These are phyloP conservation scores for Chaetomium globosum DNA, from an alignment of 2,329 filamentous ascomycete genomes.

Conservation along the genomic window DNA sequence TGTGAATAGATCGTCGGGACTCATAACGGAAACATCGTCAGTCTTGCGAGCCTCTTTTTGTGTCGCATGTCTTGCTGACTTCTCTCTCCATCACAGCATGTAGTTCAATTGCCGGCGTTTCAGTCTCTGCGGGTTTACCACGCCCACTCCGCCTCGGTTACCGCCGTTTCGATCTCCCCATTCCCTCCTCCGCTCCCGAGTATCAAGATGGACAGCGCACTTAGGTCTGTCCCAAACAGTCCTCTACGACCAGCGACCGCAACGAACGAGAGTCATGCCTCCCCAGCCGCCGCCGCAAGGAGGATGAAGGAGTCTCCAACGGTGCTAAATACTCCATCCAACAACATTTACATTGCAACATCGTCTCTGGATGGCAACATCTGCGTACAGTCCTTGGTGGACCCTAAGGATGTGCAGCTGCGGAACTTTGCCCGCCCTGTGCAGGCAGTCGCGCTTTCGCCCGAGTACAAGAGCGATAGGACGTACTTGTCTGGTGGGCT, in stretches of 20 bases:
- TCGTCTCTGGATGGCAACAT: conserved; percentile 96
- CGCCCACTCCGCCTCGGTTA: conserved; percentile 89
- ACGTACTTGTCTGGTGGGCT: conserved; percentile 89
- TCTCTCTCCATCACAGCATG: conserved; percentile 61
- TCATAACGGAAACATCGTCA: conserved; percentile 92
- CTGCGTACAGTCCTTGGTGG: conserved; percentile 83
- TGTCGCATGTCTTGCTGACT: conserved; percentile 39
- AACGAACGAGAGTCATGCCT: conserved; percentile 48
- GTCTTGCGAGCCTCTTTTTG: not conserved
- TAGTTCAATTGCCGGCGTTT: conserved; percentile 80
- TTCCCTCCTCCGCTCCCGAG: conserved; percentile 63
- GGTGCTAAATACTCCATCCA: conserved; percentile 76
- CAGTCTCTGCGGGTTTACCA: conserved; percentile 83
- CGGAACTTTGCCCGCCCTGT: conserved; percentile 93
- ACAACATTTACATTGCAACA: conserved; percentile 89
- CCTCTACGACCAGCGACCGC: conserved; percentile 43
- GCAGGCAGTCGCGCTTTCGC: conserved; percentile 89
- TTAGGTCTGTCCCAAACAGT: conserved; percentile 43
- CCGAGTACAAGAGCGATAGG: conserved; percentile 86
- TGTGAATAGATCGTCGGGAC: conserved; percentile 77
- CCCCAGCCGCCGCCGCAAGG: conserved; percentile 56
- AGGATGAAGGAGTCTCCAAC: conserved; percentile 55
- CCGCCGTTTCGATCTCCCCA: conserved; percentile 86
- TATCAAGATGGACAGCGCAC: conserved; percentile 47
- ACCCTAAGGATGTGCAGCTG: conserved; percentile 85